A percentile compares a stretch with the other conserved stretches of the same genome.
Evolutionary conservation across 805 yeast species (phyloP).

Genomic region (Kluyveromyces nonfermentans): DNA sequence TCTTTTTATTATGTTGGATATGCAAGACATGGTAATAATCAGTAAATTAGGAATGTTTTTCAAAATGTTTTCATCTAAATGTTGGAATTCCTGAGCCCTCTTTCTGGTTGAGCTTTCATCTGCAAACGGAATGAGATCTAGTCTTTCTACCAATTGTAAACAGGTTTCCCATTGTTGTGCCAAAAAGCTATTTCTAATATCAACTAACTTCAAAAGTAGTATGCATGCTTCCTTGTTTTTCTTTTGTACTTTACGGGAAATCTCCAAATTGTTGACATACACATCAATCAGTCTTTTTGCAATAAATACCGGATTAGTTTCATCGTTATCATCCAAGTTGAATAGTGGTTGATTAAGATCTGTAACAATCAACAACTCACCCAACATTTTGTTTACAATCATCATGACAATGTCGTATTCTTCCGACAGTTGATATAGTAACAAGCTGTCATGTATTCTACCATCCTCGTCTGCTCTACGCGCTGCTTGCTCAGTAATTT

Average conservation of each 20-base stretch:
- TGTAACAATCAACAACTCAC: constrained; percentile 64
- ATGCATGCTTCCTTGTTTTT: constrained; percentile 57
- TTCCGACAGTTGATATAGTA: constrained; percentile 79
- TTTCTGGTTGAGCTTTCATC: constrained; percentile 51
- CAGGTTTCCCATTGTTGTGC: constrained; percentile 50
- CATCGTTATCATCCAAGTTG: constrained; percentile 33
- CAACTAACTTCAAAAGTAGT: constrained; percentile 54
- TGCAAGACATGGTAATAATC: constrained; percentile 71
- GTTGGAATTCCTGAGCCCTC: constrained; percentile 58
- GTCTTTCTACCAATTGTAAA: constrained; percentile 42
- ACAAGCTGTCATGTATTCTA: constrained; percentile 71
- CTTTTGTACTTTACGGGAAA: constrained; percentile 44
- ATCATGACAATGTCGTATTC: constrained; percentile 74
- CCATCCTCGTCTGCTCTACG: constrained; percentile 86
- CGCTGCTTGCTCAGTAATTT: constrained; percentile 80
- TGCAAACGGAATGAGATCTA: constrained; percentile 60
- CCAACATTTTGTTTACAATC: constrained; percentile 64
- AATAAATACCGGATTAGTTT: constrained; percentile 33
- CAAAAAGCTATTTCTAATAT: constrained; percentile 53
- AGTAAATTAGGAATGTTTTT: constrained; percentile 74
- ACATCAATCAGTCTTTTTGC: constrained; percentile 29
- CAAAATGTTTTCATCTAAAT: constrained; percentile 59
- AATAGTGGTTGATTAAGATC: constrained; percentile 53
- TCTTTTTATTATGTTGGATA: constrained; percentile 47
- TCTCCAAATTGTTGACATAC: constrained; percentile 47